Percentiles rank a stretch among this genome's conserved stretches.
Conservation (phyloP, 208 protist species). For the Naegleria lovaniensis region DNA sequence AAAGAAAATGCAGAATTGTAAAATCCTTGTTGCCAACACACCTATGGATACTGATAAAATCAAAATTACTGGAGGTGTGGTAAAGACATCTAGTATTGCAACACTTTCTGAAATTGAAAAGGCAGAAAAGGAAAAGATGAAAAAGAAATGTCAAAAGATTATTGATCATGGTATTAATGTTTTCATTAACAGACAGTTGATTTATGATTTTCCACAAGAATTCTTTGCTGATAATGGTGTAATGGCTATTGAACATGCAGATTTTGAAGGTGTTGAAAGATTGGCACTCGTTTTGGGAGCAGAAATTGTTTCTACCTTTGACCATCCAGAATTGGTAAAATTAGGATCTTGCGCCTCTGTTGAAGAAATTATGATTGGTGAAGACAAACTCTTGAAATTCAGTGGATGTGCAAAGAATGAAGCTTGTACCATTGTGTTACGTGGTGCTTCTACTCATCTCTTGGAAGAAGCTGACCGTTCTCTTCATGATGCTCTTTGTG, state of each 20-base stretch:
- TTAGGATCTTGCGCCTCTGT: constrained; percentile 90
- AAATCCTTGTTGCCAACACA: constrained; percentile 98
- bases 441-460: constrained; percentile 95
- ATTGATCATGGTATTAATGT: constrained; percentile 90
- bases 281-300: constrained; percentile 87
- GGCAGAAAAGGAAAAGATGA: constrained; percentile 91
- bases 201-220: constrained; percentile 99
- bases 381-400: constrained; percentile 96
- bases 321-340: constrained; percentile 85
- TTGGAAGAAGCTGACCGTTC: constrained; percentile 98
- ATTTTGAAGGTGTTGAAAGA: constrained; percentile 96
- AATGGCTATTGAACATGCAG: constrained; percentile 98
- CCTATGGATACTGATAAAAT: constrained; percentile 99
- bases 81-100: constrained; percentile 76
- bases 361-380: constrained; percentile 97
- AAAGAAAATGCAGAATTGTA: constrained; percentile 90
- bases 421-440: constrained; percentile 98
- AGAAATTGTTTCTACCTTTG: constrained; percentile 99
- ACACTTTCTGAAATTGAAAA: constrained; percentile 95
- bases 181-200: constrained; percentile 99
- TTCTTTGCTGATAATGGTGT: constrained; percentile 91
- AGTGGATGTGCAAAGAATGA: constrained; percentile 82
- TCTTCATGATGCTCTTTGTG: constrained; percentile 98
- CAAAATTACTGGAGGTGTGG: constrained; percentile 62
- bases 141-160: constrained; percentile 90